Evolutionary conservation across 2,329 filamentous ascomycete species (phyloP), one percentile per base, ranked within the genome.

Genomic region (Aspergillus flavus): DNA sequence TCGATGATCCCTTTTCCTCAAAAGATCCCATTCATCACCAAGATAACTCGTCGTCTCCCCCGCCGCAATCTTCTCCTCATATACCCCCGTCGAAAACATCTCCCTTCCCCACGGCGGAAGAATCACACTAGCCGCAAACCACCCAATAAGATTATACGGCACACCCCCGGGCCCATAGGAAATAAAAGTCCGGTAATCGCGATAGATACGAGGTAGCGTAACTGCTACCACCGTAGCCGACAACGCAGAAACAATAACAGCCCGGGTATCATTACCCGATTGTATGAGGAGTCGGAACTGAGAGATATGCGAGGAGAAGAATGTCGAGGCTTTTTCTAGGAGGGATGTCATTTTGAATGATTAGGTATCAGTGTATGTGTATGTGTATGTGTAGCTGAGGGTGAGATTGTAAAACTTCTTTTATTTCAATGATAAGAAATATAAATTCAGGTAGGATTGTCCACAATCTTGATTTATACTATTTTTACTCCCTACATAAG

Each of bases 101-200:
- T 76, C 73, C 14, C 65, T 54, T 16, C 58, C 59, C 41, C 73
- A 70, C 1, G 73, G 73, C 34, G 70, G 65, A 30, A 72, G 67
- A 1, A 74, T 48, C 32, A 70, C 52, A 16, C 65, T 68, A 36
- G 68, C 68, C 10, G 69, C 45, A 14, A 78, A 52, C 75, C 76
- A 80, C 53, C 78, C 78, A 30, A 75, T 36, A 14, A 72, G 41
- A 63, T 80, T 79, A 61, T 76, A 71, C 2, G 77, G 77, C 2
- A 72, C 59, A 0, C 78, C 78, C 7, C 77, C 77, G 1, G 69
- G 73, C 1, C 78, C 77, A 48, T 79, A 75, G n/a, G 71, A 71
- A 14, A 72, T 64, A 66, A 75, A 80, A 34, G 67, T 66, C n/a
- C 64, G 67, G 64, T 79, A 80, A 64, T 80, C 75, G 58, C 70